Percentiles rank a stretch among this genome's conserved stretches.
phyloP scores from a whole-genome alignment of 192 early-diverging fungal species.

The Backusella liffmaniae region DNA sequence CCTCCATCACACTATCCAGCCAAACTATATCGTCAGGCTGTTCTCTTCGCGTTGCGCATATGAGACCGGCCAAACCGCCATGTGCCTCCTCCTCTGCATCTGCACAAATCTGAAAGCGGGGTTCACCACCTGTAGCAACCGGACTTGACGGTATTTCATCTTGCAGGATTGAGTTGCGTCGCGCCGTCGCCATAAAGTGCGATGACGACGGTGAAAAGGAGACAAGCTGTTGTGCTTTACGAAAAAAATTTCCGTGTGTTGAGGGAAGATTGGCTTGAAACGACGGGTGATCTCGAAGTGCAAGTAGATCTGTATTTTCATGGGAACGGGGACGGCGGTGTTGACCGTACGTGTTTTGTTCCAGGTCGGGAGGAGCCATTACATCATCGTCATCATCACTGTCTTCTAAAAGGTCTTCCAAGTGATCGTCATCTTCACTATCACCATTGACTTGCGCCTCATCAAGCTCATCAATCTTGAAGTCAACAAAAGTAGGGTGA shows the following conservation, averaged over 20 bases:
- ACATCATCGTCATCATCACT: not conserved
- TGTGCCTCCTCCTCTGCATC: slow-evolving; percentile 13
- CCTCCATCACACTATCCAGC: slow-evolving; percentile 26
- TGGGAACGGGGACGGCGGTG: not conserved
- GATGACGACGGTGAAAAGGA: not conserved
- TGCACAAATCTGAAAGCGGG: slow-evolving; percentile 8
- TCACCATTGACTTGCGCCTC: not conserved
- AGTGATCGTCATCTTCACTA: not conserved
- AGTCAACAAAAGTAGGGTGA: slow-evolving; percentile 12
- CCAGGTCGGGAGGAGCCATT: not conserved
- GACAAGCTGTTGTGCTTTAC: slow-evolving; percentile 2
- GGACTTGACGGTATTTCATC: slow-evolving; percentile 13
- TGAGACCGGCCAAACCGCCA: slow-evolving; percentile 17
- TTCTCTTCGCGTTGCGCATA: slow-evolving; percentile 20
- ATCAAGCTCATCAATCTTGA: slow-evolving; percentile 8
- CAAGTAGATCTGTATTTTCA: not conserved
- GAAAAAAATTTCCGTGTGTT: slow-evolving; percentile 17
- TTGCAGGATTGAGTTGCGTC: slow-evolving; percentile 17
- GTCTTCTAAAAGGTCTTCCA: not conserved
- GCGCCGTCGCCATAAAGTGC: not conserved
- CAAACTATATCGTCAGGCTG: slow-evolving; percentile 33
- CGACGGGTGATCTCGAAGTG: not conserved
- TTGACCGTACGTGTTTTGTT: not conserved
- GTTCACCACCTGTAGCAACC: not conserved
- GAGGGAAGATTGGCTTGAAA: slow-evolving; percentile 11